Percentiles rank a stretch among this genome's conserved stretches.
These are phyloP conservation scores for Westerdykella sp. DNA, from an alignment of 2,329 filamentous ascomycete genomes.

Conservation along the genomic window DNA sequence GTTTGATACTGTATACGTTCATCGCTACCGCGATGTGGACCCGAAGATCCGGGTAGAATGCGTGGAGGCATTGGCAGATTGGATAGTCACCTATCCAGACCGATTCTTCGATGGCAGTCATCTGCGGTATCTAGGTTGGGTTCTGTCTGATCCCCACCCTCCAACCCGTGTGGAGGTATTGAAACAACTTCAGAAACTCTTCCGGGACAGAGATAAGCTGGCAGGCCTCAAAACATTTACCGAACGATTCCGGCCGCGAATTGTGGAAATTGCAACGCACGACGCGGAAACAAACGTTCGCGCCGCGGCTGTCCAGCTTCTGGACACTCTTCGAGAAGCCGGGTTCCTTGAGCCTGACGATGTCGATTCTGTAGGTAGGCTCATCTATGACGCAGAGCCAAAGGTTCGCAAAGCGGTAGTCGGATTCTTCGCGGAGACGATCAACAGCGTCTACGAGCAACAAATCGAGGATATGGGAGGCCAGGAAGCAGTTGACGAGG, in stretches of 20 bases:
- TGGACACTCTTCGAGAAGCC: constrained; percentile 74
- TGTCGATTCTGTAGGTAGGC: constrained; percentile 77
- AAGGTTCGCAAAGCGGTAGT: constrained; percentile 84
- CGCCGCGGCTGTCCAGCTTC: constrained; percentile 70
- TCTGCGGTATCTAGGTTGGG: constrained; percentile 90
- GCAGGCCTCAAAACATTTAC: constrained; percentile 78
- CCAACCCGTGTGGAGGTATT: constrained; percentile 78
- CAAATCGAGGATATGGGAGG: constrained; percentile 82
- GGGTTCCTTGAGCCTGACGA: constrained; percentile 87
- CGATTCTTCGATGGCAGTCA: constrained; percentile 88
- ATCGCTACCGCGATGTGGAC: constrained; percentile 92
- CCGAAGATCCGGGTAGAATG: constrained; percentile 84
- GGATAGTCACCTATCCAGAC: constrained; percentile 80
- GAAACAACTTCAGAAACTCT: constrained; percentile 72
- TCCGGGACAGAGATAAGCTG: constrained; percentile 73
- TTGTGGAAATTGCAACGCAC: constrained; percentile 87
- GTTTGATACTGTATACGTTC: constrained; percentile 89
- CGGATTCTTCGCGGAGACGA: constrained; percentile 81
- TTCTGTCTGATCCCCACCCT: constrained; percentile 74
- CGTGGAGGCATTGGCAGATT: constrained; percentile 75
- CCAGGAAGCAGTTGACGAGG: constrained; percentile 67
- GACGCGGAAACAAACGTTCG: constrained; percentile 79
- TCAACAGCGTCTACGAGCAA: constrained; percentile 71
- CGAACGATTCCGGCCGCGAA: constrained; percentile 76
- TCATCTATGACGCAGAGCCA: constrained; percentile 82